Base-by-base conservation (phyloP, 352 stramenopile species). In the Phytophthora ramorum region DNA sequence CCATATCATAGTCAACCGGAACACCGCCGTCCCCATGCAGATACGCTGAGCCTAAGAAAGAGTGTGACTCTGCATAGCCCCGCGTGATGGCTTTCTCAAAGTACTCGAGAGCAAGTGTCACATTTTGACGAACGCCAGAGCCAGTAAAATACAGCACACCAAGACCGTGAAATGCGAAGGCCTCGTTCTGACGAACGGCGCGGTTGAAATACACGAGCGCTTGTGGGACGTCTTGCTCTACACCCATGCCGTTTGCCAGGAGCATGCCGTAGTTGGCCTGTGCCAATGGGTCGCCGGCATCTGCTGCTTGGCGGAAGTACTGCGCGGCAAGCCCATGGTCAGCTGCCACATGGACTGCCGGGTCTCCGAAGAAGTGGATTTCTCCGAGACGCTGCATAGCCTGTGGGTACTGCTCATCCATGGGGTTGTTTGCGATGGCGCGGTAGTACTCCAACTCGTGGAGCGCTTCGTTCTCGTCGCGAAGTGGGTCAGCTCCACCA, bases 181-280 rank as follows among this genome's bases (percentile, higher is more conserved):
- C 80, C 14, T 81, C 80, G 19, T 78, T 81, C 47, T 90, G 79
- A 3, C 53, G 66, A 12, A 83, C 84, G 1, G 84, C 82, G 3
- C 58, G 62, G 34, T 87, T 60, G 26, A 95, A 87, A 58, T 90
- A 93, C 47, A 78, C 51, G 7, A 93, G 26, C 7, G 86, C 84
- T 38, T 80, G 76, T n/a, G 63, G 50, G 49, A 88, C 81, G 44
- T 93, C 77, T 61, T 79, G 78, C 7, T 74, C 45, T 2, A 90
- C 65, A 6, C 84, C 86, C n/a, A 88, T 72, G 6, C 86, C 86
- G 7, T 91, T 85, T 0, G 78, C 76, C 2, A 92, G 77, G 63
- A 95, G 79, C 69, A 95, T 87, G 3, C 73, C 83, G 30, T 85
- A 87, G 52, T 92, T 93, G 12, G 83, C 84, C 66, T 90, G 81